Base-by-base conservation (phyloP, 208 protist species). In the Trypanosoma boissoni region DNA sequence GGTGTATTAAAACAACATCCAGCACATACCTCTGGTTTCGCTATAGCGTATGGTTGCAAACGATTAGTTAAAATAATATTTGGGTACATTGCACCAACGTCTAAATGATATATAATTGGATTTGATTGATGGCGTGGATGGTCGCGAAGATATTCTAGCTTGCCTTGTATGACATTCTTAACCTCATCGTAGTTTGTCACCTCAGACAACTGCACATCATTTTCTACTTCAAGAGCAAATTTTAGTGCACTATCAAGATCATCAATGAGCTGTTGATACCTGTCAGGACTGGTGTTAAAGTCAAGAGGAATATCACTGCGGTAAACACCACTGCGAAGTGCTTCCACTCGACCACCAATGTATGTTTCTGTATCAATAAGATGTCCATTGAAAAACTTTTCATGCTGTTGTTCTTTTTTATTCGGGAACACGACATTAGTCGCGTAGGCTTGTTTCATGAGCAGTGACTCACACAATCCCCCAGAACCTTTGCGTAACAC, bases 21-120 rank as follows among this genome's bases (percentile, higher is more conserved):
- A 0, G 98, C 95, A 81, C 99, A 99, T 5, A 91, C 92, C 28
- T 94, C 80, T n/a, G 97, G 83, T 45, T 85, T 82, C 2, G 98
- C 92, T 37, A 99, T 95, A 10, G 98, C 92, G 58, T 95, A 91
- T 23, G 98, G 98, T 76, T 99, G 98, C 7, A 99, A 91, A 36
- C 99, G 84, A 68, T 99, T 99, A 0, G 99, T 99, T 10, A 99
- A 78, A 69, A 99, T 99, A 76, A 99, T 99, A 76, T 99, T 99
- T 0, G 99, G 99, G 86, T 99, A 99, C 99, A 99, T 99, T 26
- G 99, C 99, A 23, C 88, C 91, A 4, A 99, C 99, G 64, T 99
- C 99, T 1, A 99, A 74, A 80, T 99, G 99, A 70, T 99, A 99
- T 45, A 99, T 99, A 18, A 99, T 60, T 1, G 99, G 99, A 26